Evolutionary conservation across 805 yeast genomes (phyloP).

Genomic region (Pichia californica): DNA sequence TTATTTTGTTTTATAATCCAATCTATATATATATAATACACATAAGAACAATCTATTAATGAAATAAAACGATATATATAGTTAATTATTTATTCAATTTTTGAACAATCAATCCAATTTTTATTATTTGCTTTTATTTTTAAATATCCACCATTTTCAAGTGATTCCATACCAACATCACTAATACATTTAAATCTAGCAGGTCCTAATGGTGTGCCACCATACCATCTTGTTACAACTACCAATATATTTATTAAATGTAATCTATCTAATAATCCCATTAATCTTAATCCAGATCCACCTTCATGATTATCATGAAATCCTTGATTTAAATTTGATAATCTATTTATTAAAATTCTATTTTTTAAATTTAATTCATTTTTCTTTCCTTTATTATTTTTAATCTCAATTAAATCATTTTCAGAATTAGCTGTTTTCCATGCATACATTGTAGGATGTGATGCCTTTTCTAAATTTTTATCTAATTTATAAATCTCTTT

Average conservation of each 20-base stretch:
- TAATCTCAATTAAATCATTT: background rate
- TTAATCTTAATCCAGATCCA: constrained; percentile 60
- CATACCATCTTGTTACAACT: constrained; percentile 77
- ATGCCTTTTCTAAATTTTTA: constrained; percentile 47
- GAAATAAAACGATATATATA: background rate
- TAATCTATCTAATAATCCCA: constrained; percentile 46
- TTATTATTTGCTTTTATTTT: constrained; percentile 1
- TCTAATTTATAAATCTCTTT: constrained; percentile 36
- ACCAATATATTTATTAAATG: constrained; percentile 49
- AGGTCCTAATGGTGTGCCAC: constrained; percentile 70
- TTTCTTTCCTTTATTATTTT: background rate
- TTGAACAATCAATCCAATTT: constrained; percentile 14
- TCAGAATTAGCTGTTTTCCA: constrained; percentile 47
- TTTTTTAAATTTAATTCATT: background rate
- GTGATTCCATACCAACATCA: constrained; percentile 46
- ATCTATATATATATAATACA: background rate
- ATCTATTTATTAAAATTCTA: constrained; percentile 9
- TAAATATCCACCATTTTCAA: constrained; percentile 33
- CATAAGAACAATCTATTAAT: background rate
- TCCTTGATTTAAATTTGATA: constrained; percentile 44
- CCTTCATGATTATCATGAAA: constrained; percentile 65
- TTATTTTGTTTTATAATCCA: background rate
- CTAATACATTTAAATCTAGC: constrained; percentile 64
- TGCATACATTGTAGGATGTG: constrained; percentile 71
- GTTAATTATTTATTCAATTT: background rate